Base-by-base conservation (phyloP, 2,329 filamentous ascomycete species). In the Orbilia brochopaga region DNA sequence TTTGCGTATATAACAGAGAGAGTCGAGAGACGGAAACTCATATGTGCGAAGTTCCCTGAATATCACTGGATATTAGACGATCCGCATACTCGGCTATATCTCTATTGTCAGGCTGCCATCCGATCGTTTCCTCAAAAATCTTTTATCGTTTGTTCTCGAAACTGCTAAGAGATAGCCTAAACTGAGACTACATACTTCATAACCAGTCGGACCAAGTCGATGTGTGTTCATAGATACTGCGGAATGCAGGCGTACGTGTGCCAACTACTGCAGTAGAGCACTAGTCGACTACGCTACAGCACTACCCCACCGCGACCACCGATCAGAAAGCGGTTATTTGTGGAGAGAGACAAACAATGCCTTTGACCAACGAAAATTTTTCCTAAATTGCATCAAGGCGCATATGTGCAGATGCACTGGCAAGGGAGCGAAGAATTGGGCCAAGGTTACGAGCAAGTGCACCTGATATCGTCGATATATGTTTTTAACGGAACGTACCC, bases 291-390 rank as follows among this genome's bases (percentile, higher is more conserved):
- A n/a, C n/a, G n/a, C n/a, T n/a, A n/a, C n/a, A n/a, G n/a, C n/a
- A 13, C 17, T 69, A 69, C 65, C 65, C 65, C 65, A 69, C 65
- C 17, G 51, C 17, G 24, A 44, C 46, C 65, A 44, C 65, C 65
- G 65, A 69, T 53, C n/a, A 32, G 27, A 32, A 19, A 37, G 42
- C 42, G 24, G 46, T 61, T 6, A 15, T 42, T 42, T 52, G 30
- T 37, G 35, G 48, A 42, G 32, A 30, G 37, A 19, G 13, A 19
- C 57, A 53, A 44, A 46, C 21, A 48, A 62, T 55, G 27, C 17
- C 30, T 64, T 50, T 5, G 24, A n/a, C 23, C 37, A 61, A 40
- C 3, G n/a, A 24, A 10, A 30, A 32, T 54, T 53, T 37, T 32
- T 40, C 55, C 24, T n/a, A 55, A 60, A 58, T 56, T 52, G 30